Percentiles rank a stretch among this genome's conserved stretches.
These are phyloP conservation scores for Didymella exigua DNA, from an alignment of 2,329 filamentous ascomycete species.

Conservation along the genomic window DNA sequence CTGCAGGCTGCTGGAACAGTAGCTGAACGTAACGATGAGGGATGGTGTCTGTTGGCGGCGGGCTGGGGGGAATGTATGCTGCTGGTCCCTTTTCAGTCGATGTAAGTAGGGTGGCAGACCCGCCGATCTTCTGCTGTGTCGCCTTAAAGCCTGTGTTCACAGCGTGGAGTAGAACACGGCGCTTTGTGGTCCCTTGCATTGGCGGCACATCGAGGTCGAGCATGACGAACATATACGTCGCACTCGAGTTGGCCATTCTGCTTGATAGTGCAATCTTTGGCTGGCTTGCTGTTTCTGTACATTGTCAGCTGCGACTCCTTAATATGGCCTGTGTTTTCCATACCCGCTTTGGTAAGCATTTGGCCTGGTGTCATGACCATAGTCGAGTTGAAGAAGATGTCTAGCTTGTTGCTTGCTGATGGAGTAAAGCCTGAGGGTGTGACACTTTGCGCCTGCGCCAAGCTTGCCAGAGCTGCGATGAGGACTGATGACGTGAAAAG, in stretches of 20 bases:
- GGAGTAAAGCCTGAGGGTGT: conserved; percentile 41
- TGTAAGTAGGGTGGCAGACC: conserved; percentile 32
- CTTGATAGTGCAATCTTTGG: conserved; percentile 37
- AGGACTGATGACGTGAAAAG: conserved; percentile 33
- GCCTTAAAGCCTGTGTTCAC: conserved; percentile 44
- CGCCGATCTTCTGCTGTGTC: conserved; percentile 33
- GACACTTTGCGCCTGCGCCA: conserved; percentile 38
- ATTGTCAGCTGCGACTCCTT: conserved; percentile 9
- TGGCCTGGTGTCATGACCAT: conserved; percentile 38
- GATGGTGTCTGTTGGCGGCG: conserved; percentile 41
- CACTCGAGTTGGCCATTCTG: conserved; percentile 17
- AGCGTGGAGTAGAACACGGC: conserved; percentile 42
- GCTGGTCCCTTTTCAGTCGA: conserved; percentile 39
- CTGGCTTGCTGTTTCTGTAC: conserved; percentile 31
- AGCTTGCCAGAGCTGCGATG: conserved; percentile 27
- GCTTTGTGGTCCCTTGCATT: conserved; percentile 26
- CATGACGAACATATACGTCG: conserved; percentile 46
- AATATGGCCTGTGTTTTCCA: neutral
- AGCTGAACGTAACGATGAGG: conserved; percentile 46
- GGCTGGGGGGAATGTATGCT: conserved; percentile 39
- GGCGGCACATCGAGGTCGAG: conserved; percentile 45
- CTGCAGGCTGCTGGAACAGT: conserved; percentile 40
- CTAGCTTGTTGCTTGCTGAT: conserved; percentile 32
- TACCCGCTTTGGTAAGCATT: conserved; percentile 38
- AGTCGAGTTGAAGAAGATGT: conserved; percentile 42